A percentile compares a stretch with the other conserved stretches of the same genome.
Evolutionary conservation across 305 asterid species (phyloP).

Genomic region (Solanum hybrid): DNA sequence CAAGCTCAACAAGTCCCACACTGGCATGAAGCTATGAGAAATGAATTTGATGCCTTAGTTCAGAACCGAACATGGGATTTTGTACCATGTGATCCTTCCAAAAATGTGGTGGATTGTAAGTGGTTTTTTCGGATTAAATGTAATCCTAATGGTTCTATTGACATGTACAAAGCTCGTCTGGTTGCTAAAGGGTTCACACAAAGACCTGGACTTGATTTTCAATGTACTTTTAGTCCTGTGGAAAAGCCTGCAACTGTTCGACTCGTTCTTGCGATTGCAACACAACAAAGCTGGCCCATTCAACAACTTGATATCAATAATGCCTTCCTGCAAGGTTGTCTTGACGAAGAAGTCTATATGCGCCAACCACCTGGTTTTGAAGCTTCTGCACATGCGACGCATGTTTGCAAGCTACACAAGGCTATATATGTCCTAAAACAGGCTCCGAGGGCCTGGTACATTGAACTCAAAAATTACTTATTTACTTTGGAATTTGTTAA

Average conservation of each 20-base stretch:
- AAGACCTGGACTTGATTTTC: neutral
- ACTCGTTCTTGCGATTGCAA: neutral
- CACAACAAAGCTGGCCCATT: neutral
- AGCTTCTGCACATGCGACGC: neutral
- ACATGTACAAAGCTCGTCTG: too few species aligned
- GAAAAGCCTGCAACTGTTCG: neutral
- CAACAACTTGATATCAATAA: neutral
- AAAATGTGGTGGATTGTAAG: too few species aligned
- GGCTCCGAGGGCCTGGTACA: neutral
- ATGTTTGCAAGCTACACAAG: neutral
- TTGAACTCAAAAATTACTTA: neutral
- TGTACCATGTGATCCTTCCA: too few species aligned
- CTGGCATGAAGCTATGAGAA: too few species aligned
- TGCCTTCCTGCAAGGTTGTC: neutral
- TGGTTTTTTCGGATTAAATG: too few species aligned
- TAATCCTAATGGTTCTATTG: too few species aligned
- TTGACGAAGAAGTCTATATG: neutral
- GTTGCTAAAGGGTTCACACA: too few species aligned
- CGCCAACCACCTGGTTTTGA: neutral
- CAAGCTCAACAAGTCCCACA: too few species aligned
- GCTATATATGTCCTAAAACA: neutral
- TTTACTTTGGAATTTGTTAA: too few species aligned
- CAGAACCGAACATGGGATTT: too few species aligned
- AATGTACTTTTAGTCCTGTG: neutral
- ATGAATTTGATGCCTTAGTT: too few species aligned